Conservation (phyloP, 177 flowering plant species). For the Vitis hybrid region DNA sequence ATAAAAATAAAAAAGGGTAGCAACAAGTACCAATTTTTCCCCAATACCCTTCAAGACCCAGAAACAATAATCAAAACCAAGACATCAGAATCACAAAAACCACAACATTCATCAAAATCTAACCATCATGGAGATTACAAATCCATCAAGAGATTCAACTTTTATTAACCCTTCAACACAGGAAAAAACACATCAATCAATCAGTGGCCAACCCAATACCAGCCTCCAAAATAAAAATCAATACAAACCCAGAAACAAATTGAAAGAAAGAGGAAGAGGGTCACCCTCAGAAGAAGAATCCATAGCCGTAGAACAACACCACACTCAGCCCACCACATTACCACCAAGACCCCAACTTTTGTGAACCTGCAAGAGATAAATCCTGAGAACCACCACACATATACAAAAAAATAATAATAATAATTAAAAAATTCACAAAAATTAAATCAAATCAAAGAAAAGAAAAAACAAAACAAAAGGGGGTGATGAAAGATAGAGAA, state of each 20-base stretch:
- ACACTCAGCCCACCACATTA: slow-evolving; percentile 35
- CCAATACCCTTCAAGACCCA: slow-evolving; percentile 11
- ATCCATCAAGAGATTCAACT: slow-evolving; percentile 11
- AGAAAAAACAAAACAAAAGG: slow-evolving; percentile 9
- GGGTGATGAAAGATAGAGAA: slow-evolving; percentile 12
- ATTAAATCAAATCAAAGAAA: background rate
- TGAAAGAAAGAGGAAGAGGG: slow-evolving; percentile 4
- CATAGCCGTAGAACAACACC: slow-evolving; percentile 26
- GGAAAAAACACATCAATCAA: slow-evolving; percentile 3
- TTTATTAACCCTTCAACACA: background rate
- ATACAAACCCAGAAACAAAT: slow-evolving; percentile 5
- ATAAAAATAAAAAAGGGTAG: background rate
- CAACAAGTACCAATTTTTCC: background rate
- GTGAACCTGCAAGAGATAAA: slow-evolving; percentile 28
- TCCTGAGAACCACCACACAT: slow-evolving; percentile 3
- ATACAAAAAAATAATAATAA: slow-evolving; percentile 1
- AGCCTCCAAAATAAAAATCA: slow-evolving; percentile 10
- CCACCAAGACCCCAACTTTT: slow-evolving; percentile 29
- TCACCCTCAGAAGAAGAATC: slow-evolving; percentile 62
- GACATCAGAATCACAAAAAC: background rate
- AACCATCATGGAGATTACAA: slow-evolving; percentile 19
- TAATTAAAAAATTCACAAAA: background rate
- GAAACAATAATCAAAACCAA: slow-evolving; percentile 13
- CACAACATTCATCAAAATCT: slow-evolving; percentile 1
- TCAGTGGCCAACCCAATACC: slow-evolving; percentile 9